Base-by-base conservation (phyloP, 768 basidiomycete species). In the Ramaria rubella region DNA sequence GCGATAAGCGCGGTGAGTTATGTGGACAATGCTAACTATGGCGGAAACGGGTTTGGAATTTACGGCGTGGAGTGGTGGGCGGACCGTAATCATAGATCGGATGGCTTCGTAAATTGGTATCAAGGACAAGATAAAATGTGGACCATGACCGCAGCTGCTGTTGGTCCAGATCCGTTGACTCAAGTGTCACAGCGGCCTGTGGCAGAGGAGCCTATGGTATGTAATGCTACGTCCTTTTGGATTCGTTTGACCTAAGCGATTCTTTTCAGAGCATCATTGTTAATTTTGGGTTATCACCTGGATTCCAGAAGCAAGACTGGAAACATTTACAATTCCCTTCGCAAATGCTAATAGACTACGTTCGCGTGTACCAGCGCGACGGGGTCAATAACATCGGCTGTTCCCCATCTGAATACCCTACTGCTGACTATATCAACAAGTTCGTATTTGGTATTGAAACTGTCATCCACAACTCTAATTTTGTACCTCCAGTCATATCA, bases 161-260 rank as follows among this genome's bases (percentile, higher is more conserved):
- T 93, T 19, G 87, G 82, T 4, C 71, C 92, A 1, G 85, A 94
- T 70, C 21, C 78, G 0, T 65, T 61, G 4, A 73, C 81, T 0
- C 60, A 83, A 53, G 75, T 98, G 48, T 75, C 79, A 31, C 73
- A 78, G 62, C 77, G 94, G 31, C 64, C 93, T 19, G 82, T 82
- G 53, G 76, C 92, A 4, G 90, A 94, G 65, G 96, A 99, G 68
- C 95, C 96, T 2, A 87, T 97, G 93, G 90, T 92, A 62, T 60
- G 82, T 73, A 51, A 12, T 24, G 29, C 23, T 2, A 9, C 27
- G 3, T 2, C 7, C 3, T 51, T 30, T 11, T 51, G 12, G 24
- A 51, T 11, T 34, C n/a, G 21, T 1, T 30, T 38, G n/a, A n/a
- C n/a, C n/a, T n/a, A n/a, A 42, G 17, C 5, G 29, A 40, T 24